A percentile compares a stretch with the other conserved stretches of the same genome.
phyloP scores from a whole-genome alignment of 1,284 basidiomycete species.

The Cutaneotrichosporon spelunceum region DNA sequence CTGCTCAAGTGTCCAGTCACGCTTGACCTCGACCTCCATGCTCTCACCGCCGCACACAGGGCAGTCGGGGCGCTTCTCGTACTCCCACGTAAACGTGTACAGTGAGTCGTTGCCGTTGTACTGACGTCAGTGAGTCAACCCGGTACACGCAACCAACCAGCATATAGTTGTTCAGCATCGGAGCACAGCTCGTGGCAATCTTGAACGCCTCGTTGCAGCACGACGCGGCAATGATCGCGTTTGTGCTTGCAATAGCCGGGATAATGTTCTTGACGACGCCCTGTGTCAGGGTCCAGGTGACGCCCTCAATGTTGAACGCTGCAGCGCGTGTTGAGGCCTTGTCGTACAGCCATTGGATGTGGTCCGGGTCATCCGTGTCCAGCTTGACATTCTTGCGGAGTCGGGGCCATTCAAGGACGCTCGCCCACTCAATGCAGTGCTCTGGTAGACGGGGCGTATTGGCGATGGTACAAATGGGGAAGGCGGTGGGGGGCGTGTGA shows the following conservation, averaged over 20 bases:
- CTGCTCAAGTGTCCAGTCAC: slow-evolving; percentile 72
- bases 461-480: slow-evolving; percentile 98
- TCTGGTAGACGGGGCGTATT: slow-evolving; percentile 97
- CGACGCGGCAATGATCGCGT: slow-evolving; percentile 92
- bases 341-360: slow-evolving; percentile 90
- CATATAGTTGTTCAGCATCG: slow-evolving; percentile 97
- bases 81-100: slow-evolving; percentile 97
- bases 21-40: slow-evolving; percentile 64
- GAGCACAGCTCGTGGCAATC: slow-evolving; percentile 90
- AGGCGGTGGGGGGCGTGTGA: slow-evolving; percentile 94
- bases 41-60: slow-evolving; percentile 95
- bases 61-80: slow-evolving; percentile 87
- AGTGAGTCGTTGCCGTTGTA: slow-evolving; percentile 88
- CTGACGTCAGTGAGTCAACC: slow-evolving; percentile 37
- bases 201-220: slow-evolving; percentile 99
- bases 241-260: slow-evolving; percentile 94
- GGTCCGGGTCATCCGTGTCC: slow-evolving; percentile 94
- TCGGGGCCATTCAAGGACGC: slow-evolving; percentile 96
- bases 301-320: slow-evolving; percentile 93
- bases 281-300: slow-evolving; percentile 96
- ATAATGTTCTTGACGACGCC: slow-evolving; percentile 99
- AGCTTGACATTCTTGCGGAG: slow-evolving; percentile 88
- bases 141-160: slow-evolving; percentile 58
- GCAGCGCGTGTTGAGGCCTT: slow-evolving; percentile 75
- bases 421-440: slow-evolving; percentile 99